Percentiles rank a stretch among this genome's conserved stretches.
Conservation (phyloP, 139 green algal genomes). For the Nannochloris sp. region DNA sequence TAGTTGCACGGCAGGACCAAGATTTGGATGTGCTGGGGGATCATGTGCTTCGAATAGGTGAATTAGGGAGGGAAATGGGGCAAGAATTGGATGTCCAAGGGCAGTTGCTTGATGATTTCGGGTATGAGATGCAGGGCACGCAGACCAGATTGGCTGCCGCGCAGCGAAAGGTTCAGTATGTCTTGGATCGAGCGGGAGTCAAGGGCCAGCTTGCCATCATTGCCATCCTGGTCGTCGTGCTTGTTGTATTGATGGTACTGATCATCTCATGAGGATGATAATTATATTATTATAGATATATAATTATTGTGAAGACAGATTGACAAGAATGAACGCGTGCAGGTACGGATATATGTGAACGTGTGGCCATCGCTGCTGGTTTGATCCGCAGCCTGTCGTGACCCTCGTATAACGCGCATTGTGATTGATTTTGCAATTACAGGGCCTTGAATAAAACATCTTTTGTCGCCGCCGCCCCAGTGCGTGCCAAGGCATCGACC, state of each 20-base stretch:
- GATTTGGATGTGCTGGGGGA: conserved; percentile 62
- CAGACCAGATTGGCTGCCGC: conserved; percentile 51
- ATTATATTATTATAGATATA: background rate
- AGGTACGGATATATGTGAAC: background rate
- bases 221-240: conserved; percentile 40
- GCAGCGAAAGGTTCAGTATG: conserved; percentile 61
- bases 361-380: background rate
- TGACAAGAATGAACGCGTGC: background rate
- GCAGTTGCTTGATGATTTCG: conserved; percentile 58
- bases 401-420: too few relatives aligned
- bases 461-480: too few relatives aligned
- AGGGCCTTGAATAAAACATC: too few relatives aligned
- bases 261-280: conserved; percentile 8
- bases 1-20: conserved; percentile 69
- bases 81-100: conserved; percentile 59
- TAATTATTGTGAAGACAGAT: background rate
- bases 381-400: background rate
- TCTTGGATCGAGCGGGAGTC: conserved; percentile 61
- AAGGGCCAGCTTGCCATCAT: conserved; percentile 64
- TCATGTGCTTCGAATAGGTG: conserved; percentile 61
- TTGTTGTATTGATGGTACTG: conserved; percentile 40
- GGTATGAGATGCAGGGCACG: conserved; percentile 67
- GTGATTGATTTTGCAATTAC: too few relatives aligned
- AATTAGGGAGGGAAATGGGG: conserved; percentile 64
- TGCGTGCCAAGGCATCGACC: background rate